phyloP scores from a whole-genome alignment of 176 grass and related monocot species.

The Sorghum bicolor region DNA sequence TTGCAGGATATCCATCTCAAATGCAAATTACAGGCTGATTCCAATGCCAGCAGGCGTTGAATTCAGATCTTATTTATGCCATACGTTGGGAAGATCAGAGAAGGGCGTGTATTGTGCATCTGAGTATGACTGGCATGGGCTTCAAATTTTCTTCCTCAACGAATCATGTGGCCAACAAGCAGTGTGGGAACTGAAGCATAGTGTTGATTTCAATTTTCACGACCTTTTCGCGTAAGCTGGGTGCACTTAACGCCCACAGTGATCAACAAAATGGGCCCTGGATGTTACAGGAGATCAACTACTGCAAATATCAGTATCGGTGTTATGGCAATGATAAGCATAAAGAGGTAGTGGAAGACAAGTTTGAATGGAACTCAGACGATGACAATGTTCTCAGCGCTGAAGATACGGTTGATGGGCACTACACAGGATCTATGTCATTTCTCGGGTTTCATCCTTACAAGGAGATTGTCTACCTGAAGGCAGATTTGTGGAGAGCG shows the following conservation, averaged over 20 bases:
- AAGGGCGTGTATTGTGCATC: background rate
- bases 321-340: background rate
- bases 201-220: background rate
- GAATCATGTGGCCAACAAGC: background rate
- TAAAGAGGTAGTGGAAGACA: background rate
- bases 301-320: background rate
- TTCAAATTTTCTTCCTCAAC: background rate
- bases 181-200: background rate
- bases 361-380: background rate
- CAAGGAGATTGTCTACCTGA: background rate
- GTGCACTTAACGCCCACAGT: background rate
- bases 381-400: background rate
- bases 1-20: background rate
- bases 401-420: background rate
- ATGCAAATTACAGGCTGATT: background rate
- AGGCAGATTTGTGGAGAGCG: background rate
- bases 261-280: background rate
- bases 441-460: constrained; percentile 11
- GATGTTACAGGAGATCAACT: background rate
- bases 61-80: fast-evolving
- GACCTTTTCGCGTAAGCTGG: background rate
- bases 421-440: background rate
- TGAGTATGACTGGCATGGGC: background rate
- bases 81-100: background rate
- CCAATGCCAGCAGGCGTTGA: background rate